Conservation (phyloP, 1,139 yeast species). For the Lodderomyces margitis region DNA sequence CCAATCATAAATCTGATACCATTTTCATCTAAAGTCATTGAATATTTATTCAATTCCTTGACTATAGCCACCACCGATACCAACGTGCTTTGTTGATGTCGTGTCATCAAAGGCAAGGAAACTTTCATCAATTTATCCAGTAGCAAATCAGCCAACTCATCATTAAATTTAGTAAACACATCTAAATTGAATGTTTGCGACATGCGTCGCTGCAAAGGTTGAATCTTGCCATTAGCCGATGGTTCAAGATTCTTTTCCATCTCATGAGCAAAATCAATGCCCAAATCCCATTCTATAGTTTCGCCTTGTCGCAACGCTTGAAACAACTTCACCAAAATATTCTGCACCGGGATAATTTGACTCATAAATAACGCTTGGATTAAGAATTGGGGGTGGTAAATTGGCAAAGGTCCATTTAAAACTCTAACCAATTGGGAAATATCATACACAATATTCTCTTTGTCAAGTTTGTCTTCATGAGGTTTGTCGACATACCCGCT, state of each 20-base stretch:
- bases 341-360: conserved; percentile 55
- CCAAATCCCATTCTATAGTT: conserved; percentile 35
- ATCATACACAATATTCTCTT: conserved; percentile 27
- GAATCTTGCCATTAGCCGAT: conserved; percentile 17
- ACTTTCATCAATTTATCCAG: conserved; percentile 60
- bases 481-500: conserved; percentile 27
- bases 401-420: conserved; percentile 84
- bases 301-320: conserved; percentile 44
- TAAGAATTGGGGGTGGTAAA: conserved; percentile 87
- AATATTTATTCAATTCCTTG: conserved; percentile 46
- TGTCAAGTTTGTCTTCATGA: conserved; percentile 15
- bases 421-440: conserved; percentile 63
- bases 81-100: conserved; percentile 89
- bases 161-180: conserved; percentile 42
- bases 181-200: conserved; percentile 19
- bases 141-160: conserved; percentile 47
- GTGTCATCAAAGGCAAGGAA: conserved; percentile 75
- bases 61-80: conserved; percentile 67
- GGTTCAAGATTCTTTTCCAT: conserved; percentile 8
- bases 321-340: conserved; percentile 54
- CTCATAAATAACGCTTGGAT: conserved; percentile 74
- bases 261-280: conserved; percentile 24
- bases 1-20: conserved; percentile 75
- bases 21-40: conserved; percentile 57
- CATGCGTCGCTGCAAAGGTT: conserved; percentile 23